These are phyloP conservation scores for Kitagawia praeruptora DNA, from an alignment of 129 eudicot species.

Conservation along the genomic window DNA sequence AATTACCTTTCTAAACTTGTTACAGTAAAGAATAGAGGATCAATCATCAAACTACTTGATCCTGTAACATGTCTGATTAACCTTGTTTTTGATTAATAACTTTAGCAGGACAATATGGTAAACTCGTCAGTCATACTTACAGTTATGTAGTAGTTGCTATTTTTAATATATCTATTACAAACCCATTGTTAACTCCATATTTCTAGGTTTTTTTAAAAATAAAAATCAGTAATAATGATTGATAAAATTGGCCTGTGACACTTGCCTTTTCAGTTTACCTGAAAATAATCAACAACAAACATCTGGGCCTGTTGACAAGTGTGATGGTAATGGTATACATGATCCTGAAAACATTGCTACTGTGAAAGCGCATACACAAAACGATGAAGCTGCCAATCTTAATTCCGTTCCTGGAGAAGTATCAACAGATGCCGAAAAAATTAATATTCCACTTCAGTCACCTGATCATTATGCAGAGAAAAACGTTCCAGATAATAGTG, in stretches of 20 bases:
- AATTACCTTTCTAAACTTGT: neutral
- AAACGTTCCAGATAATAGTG: conserved; percentile 39
- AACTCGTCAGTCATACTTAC: neutral
- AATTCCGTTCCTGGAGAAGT: conserved; percentile 34
- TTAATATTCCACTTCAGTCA: conserved; percentile 34
- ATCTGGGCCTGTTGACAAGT: conserved; percentile 17
- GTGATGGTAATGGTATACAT: conserved; percentile 26
- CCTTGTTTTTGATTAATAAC: neutral
- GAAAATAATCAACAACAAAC: conserved; percentile 40
- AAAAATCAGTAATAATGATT: neutral
- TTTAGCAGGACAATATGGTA: neutral
- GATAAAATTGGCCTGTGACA: neutral
- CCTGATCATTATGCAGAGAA: conserved; percentile 49
- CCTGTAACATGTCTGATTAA: neutral
- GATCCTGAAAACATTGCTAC: conserved; percentile 25
- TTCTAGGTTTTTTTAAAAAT: neutral
- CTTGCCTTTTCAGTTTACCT: conserved; percentile 37
- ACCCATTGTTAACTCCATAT: neutral
- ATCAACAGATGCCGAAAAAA: conserved; percentile 20
- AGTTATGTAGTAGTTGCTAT: neutral
- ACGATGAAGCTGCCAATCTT: conserved; percentile 33
- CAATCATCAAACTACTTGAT: neutral
- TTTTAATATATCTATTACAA: neutral
- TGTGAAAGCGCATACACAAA: conserved; percentile 25
- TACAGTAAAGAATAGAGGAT: neutral